Evolutionary conservation across 1,284 basidiomycete genomes (phyloP).

Genomic region (Wallemia mellicola): DNA sequence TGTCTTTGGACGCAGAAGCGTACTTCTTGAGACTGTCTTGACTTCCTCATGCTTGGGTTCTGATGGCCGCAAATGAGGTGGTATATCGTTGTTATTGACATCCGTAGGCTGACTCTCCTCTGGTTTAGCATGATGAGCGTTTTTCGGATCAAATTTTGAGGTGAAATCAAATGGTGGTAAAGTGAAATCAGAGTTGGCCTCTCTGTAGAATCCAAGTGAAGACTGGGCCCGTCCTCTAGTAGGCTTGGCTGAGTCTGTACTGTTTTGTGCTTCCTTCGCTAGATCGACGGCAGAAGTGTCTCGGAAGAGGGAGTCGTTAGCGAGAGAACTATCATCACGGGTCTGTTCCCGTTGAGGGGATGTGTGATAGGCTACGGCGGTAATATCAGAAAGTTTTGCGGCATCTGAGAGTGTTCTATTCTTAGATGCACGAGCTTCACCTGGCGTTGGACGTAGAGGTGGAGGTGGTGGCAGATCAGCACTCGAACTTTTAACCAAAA

Average conservation of each 20-base stretch:
- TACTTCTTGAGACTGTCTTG: neutral
- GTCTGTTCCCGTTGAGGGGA: neutral
- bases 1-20: neutral
- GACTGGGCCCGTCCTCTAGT: neutral
- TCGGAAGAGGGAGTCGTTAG: neutral
- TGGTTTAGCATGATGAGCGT: neutral
- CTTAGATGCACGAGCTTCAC: neutral
- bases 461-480: neutral
- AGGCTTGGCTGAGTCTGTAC: neutral
- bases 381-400: neutral
- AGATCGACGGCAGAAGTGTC: neutral
- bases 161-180: neutral
- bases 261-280: neutral
- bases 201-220: neutral
- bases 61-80: neutral
- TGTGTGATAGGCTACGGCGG: neutral
- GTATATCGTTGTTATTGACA: neutral
- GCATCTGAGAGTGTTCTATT: neutral
- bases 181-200: neutral
- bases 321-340: neutral
- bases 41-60: neutral
- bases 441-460: neutral
- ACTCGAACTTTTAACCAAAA: neutral
- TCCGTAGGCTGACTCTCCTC: neutral
- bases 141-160: neutral